Percentiles rank a stretch among this genome's conserved stretches.
These are phyloP conservation scores for Intubia oerlemansii DNA, from an alignment of 2,329 filamentous ascomycete species.

Conservation along the genomic window DNA sequence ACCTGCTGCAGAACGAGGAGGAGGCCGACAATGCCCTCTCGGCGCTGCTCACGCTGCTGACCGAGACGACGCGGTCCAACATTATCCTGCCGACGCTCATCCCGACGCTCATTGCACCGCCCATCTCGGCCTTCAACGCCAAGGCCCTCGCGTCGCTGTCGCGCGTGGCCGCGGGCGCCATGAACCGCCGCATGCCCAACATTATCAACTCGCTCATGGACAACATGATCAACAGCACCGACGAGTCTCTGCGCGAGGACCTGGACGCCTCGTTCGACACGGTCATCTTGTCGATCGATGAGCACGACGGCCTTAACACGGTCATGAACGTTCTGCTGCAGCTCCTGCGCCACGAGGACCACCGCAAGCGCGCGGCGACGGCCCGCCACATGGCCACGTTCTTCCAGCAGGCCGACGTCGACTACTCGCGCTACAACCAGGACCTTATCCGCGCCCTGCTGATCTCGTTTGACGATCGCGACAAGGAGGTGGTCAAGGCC, in stretches of 20 bases:
- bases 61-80: constrained; percentile 81
- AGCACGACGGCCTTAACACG: constrained; percentile 86
- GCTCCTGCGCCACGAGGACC: constrained; percentile 82
- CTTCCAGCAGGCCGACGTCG: constrained; percentile 58
- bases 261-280: constrained; percentile 69
- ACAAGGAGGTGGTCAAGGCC: constrained; percentile 66
- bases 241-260: constrained; percentile 52
- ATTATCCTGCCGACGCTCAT: constrained; percentile 93
- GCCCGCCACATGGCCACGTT: constrained; percentile 68
- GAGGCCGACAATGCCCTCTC: constrained; percentile 83
- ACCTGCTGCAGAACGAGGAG: constrained; percentile 64
- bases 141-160: constrained; percentile 83
- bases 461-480: constrained; percentile 77
- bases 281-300: constrained; percentile 80
- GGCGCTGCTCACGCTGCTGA: constrained; percentile 81
- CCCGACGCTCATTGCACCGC: constrained; percentile 72
- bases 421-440: constrained; percentile 91
- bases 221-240: constrained; percentile 58
- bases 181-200: constrained; percentile 73
- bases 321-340: constrained; percentile 84
- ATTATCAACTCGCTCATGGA: constrained; percentile 93
- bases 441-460: constrained; percentile 82
- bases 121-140: constrained; percentile 88
- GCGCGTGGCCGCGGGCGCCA: constrained; percentile 71
- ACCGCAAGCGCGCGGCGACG: constrained; percentile 58